Base-by-base conservation (phyloP, 768 basidiomycete genomes). In the Termitomyces titanicus region DNA sequence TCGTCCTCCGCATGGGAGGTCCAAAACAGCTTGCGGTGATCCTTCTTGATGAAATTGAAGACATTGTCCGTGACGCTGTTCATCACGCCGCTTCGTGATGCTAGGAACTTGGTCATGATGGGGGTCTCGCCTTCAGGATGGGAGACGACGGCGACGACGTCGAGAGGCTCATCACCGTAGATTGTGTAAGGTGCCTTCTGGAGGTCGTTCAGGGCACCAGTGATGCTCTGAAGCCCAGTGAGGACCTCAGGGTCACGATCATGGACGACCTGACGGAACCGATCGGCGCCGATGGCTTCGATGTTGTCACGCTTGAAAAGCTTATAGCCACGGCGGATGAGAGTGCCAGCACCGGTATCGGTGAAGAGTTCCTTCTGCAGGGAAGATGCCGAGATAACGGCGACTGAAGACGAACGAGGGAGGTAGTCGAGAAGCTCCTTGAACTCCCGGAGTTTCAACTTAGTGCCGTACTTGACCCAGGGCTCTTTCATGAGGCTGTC, bases 281-380 rank as follows among this genome's bases (percentile, higher is more conserved):
- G 85, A 72, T 98, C 96, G 20, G 94, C 86, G 24, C 95, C 96
- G 47, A 98, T 83, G 40, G 81, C 80, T 44, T 93, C 89, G 63
- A 98, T 79, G 55, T 80, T 83, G 55, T 76, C 73, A 64, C 97
- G 88, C 73, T 90, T 94, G 85, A 94, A 92, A 50, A 99, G 88
- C 73, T 94, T 98, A 83, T 98, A 97, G 13, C 97, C 97, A 34
- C 97, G 86, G 57, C 97, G 92, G 66, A 99, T 95, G 65, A 99
- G 90, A 0, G 97, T 98, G 18, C 97, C 97, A 9, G 97, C 97
- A 47, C 97, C 97, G 48, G 85, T 92, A 68, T 99, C 97, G 47
- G 97, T 99, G 77, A 99, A 99, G 44, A 98, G 87, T 73, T 99
- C 97, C 72, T 94, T 95, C 72, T 99, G 97, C 37, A 99, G 82